phyloP scores from a whole-genome alignment of 225 moss, liverwort and hornwort species.

The Climacium dendroides region DNA sequence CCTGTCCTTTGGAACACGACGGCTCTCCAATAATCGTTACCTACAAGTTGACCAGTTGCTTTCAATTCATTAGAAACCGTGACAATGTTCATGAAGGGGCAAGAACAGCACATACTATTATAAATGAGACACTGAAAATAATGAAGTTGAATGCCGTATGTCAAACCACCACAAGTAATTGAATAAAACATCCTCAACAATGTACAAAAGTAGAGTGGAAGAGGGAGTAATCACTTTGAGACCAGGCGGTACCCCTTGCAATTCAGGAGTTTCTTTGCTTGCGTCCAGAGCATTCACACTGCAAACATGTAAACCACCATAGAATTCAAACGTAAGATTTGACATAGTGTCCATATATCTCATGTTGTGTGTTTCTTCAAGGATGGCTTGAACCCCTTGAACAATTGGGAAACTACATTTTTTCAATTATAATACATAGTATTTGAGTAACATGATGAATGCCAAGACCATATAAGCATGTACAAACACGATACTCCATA shows the following conservation, averaged over 20 bases:
- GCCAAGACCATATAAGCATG: background rate
- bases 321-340: background rate
- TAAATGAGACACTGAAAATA: background rate
- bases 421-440: background rate
- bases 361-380: background rate
- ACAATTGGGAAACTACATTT: background rate
- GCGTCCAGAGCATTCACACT: conserved; percentile 51
- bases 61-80: background rate
- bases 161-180: background rate
- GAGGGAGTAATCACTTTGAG: conserved; percentile 22
- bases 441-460: background rate
- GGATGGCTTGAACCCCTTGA: background rate
- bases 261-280: conserved; percentile 56
- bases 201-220: background rate
- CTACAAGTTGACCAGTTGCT: background rate
- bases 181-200: background rate
- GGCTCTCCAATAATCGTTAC: conserved; percentile 43
- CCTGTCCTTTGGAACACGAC: conserved; percentile 49
- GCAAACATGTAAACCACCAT: background rate
- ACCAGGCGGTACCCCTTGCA: conserved; percentile 52
- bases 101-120: background rate
- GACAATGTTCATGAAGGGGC: background rate
- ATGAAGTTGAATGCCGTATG: background rate
- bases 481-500: background rate
- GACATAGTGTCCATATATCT: background rate